phyloP scores from a whole-genome alignment of 768 basidiomycete genomes.

The Cystofilobasidium bisporidii region DNA sequence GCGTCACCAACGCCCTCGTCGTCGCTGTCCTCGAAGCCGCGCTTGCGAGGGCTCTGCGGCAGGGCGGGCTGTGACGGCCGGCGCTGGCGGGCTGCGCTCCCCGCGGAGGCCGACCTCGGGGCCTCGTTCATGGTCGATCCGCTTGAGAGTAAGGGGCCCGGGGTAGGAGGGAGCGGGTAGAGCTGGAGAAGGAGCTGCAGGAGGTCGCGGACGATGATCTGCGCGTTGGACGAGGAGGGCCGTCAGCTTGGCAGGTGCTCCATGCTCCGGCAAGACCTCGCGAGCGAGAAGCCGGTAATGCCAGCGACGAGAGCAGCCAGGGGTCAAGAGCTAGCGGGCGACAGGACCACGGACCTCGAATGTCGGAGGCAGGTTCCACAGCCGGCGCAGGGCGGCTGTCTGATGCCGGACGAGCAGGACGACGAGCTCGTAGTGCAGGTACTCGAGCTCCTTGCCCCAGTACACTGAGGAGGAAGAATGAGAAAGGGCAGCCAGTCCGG shows the following conservation, averaged over 20 bases:
- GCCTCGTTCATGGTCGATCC: too few species aligned
- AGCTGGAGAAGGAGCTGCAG: slow-evolving; percentile 37
- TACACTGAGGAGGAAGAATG: slow-evolving; percentile 51
- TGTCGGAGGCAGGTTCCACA: slow-evolving; percentile 67
- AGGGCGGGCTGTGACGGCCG: neutral
- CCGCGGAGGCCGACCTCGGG: too few species aligned
- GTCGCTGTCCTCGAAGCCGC: slow-evolving; percentile 6
- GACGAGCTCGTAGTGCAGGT: slow-evolving; percentile 71
- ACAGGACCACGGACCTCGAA: slow-evolving; percentile 62
- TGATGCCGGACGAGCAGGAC: slow-evolving; percentile 75
- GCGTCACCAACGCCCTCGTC: neutral
- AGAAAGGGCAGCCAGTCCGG: too few species aligned
- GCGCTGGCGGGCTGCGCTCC: neutral
- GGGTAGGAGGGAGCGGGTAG: slow-evolving; percentile 30
- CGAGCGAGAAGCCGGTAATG: too few species aligned
- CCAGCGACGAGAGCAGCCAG: too few species aligned
- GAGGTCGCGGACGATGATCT: slow-evolving; percentile 39
- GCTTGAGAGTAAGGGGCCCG: slow-evolving; percentile 2
- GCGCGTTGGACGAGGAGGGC: slow-evolving; percentile 51
- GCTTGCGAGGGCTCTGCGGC: slow-evolving; percentile 30
- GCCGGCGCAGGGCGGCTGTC: slow-evolving; percentile 49
- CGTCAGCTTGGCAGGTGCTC: slow-evolving; percentile 50
- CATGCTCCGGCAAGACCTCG: slow-evolving; percentile 48
- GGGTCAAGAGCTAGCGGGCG: too few species aligned
- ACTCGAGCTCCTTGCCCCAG: slow-evolving; percentile 66